These are phyloP conservation scores for Favolaschia claudopus DNA, from an alignment of 768 basidiomycete genomes.

Conservation along the genomic window DNA sequence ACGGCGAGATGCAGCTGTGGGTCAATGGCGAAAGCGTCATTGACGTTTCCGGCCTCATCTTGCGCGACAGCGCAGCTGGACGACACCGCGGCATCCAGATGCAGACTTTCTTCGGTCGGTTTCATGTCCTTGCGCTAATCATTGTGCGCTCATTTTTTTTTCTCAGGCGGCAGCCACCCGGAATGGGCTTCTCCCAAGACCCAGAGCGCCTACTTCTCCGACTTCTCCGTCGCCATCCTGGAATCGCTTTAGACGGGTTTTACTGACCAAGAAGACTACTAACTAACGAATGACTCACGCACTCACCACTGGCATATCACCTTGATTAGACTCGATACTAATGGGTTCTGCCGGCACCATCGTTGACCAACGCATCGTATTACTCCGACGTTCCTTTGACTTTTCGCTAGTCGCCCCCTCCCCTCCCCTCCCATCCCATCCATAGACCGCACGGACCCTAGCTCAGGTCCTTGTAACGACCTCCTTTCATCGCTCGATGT, in stretches of 20 bases:
- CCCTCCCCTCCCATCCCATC: too few relatives aligned
- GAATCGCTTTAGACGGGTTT: conserved; percentile 45
- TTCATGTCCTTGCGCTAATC: conserved; percentile 19
- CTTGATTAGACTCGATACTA: conserved; percentile 8
- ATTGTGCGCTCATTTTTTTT: conserved; percentile 10
- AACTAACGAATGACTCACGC: conserved; percentile 14
- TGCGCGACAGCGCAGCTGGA: conserved; percentile 56
- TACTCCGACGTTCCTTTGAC: neutral
- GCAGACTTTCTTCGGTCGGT: conserved; percentile 28
- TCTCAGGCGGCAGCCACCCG: conserved; percentile 40
- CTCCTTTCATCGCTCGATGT: neutral
- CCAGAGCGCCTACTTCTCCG: conserved; percentile 71
- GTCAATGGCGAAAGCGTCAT: conserved; percentile 72
- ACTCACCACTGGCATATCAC: conserved; percentile 8
- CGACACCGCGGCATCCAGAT: conserved; percentile 70
- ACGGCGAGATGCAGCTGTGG: conserved; percentile 78
- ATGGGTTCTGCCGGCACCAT: conserved; percentile 5
- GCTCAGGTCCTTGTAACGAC: neutral
- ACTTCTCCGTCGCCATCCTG: conserved; percentile 71
- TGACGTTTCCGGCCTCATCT: conserved; percentile 59
- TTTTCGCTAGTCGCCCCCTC: conserved; percentile 8
- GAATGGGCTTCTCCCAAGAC: conserved; percentile 67
- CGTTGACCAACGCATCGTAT: neutral
- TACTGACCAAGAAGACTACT: neutral
- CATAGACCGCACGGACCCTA: conserved; percentile 2